These are phyloP conservation scores for Auricularia sp. DNA, from an alignment of 768 basidiomycete species.

Conservation along the genomic window DNA sequence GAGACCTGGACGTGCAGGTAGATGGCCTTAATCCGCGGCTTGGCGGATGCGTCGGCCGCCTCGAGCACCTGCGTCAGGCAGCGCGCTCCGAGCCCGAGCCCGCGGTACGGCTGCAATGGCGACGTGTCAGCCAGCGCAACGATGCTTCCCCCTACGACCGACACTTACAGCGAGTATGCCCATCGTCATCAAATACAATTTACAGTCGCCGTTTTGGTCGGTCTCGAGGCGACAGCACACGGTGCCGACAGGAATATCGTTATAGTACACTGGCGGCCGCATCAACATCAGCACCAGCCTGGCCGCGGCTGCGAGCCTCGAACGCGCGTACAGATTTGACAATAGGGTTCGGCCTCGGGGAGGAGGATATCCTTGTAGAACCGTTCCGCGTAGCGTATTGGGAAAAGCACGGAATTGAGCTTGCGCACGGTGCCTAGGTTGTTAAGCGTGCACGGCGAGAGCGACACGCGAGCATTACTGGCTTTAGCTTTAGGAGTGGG, in stretches of 20 bases:
- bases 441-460: constrained; percentile 61
- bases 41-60: constrained; percentile 47
- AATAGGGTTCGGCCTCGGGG: constrained; percentile 75
- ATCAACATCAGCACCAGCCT: neutral
- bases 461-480: constrained; percentile 41
- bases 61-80: constrained; percentile 57
- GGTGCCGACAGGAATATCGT: constrained; percentile 84
- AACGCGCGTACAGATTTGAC: constrained; percentile 65
- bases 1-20: constrained; percentile 85
- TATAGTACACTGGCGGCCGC: constrained; percentile 63
- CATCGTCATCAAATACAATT: constrained; percentile 85
- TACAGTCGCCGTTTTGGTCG: constrained; percentile 32
- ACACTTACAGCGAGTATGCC: constrained; percentile 70
- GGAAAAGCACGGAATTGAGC: constrained; percentile 71
- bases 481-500: neutral
- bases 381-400: constrained; percentile 79
- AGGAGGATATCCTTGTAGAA: constrained; percentile 75
- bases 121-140: neutral
- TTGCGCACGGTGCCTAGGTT: constrained; percentile 73
- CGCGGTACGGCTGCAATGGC: constrained; percentile 65
- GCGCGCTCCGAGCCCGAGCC: constrained; percentile 62
- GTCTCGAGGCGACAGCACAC: constrained; percentile 78
- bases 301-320: neutral
- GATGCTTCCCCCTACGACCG: neutral
- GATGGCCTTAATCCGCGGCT: constrained; percentile 55